A percentile compares a stretch with the other conserved stretches of the same genome.
Conservation (phyloP, 2,329 filamentous ascomycete genomes). For the Colletotrichum godetiae region DNA sequence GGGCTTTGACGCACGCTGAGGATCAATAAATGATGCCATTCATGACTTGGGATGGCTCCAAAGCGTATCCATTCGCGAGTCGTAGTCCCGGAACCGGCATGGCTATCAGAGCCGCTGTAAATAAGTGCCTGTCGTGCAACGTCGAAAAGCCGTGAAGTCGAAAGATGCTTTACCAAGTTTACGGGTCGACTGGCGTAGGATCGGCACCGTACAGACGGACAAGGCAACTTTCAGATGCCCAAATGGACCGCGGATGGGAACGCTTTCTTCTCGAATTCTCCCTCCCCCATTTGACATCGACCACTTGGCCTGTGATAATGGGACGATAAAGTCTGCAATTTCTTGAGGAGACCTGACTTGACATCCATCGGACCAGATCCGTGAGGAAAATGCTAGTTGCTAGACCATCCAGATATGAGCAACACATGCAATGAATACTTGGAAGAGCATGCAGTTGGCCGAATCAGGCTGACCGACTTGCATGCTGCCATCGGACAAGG, state of each 20-base stretch:
- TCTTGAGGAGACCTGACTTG: neutral
- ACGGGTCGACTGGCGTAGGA: slow-evolving; percentile 17
- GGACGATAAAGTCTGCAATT: neutral
- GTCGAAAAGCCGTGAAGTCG: slow-evolving; percentile 14
- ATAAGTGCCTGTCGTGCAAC: slow-evolving; percentile 11
- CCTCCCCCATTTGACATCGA: neutral
- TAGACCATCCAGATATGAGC: neutral
- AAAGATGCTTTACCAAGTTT: slow-evolving; percentile 27
- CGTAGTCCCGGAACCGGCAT: neutral
- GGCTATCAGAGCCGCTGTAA: neutral
- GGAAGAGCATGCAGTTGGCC: neutral
- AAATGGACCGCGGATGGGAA: slow-evolving; percentile 1
- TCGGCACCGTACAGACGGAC: neutral
- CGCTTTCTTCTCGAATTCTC: neutral
- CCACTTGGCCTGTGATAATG: too few relatives aligned
- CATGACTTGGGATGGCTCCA: slow-evolving; percentile 3
- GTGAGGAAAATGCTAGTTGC: neutral
- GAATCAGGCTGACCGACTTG: slow-evolving; percentile 16
- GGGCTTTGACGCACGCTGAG: slow-evolving; percentile 8
- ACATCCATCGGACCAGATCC: neutral
- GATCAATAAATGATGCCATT: neutral
- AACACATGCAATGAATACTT: slow-evolving; percentile 3
- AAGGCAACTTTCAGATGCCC: neutral
- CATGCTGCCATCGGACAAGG: slow-evolving; percentile 18
- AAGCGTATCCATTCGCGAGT: neutral